A percentile compares a stretch with the other conserved stretches of the same genome.
Conservation (phyloP, 192 early-diverging fungal species). For the Coemansia sp. region DNA sequence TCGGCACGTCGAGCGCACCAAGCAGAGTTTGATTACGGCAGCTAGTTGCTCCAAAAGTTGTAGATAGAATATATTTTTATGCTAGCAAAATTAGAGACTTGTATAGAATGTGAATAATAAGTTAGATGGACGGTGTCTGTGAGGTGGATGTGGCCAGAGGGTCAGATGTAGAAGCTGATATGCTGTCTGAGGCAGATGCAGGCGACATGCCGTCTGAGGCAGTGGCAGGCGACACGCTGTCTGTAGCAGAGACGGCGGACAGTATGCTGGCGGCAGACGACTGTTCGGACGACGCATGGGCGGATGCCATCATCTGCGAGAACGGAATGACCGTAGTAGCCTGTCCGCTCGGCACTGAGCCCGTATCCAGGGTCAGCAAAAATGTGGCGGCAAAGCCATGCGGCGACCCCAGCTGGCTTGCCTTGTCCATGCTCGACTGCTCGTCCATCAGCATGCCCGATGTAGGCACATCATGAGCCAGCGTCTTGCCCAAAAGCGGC, state of each 20-base stretch:
- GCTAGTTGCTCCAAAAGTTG: background rate
- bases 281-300: constrained; percentile 5
- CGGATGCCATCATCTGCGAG: constrained; percentile 34
- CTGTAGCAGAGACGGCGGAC: background rate
- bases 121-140: constrained; percentile 1
- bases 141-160: constrained; percentile 11
- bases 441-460: background rate
- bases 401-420: background rate
- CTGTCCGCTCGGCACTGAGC: background rate
- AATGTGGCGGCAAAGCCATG: constrained; percentile 47
- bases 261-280: background rate
- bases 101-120: background rate
- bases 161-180: background rate
- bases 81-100: no score
- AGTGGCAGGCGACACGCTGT: background rate
- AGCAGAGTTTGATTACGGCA: background rate
- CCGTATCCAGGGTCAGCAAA: constrained; percentile 38
- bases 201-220: background rate
- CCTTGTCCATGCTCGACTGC: constrained; percentile 4
- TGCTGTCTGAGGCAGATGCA: background rate
- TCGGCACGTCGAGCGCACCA: constrained; percentile 6
- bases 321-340: constrained; percentile 38
- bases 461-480: background rate
- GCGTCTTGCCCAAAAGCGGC: background rate
- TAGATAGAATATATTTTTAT: no score